phyloP scores from a whole-genome alignment of 208 protist species.

The Porcisia deanei region DNA sequence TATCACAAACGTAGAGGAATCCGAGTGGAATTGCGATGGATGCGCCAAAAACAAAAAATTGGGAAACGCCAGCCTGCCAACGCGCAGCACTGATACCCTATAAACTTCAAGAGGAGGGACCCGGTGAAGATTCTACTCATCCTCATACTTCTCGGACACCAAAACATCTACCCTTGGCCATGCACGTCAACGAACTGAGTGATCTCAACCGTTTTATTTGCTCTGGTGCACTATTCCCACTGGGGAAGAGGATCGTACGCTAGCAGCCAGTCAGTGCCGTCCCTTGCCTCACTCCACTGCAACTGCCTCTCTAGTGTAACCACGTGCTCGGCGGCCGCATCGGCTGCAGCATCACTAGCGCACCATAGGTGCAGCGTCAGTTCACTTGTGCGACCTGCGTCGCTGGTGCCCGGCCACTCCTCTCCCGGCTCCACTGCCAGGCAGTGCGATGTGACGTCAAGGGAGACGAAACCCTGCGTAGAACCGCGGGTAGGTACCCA shows the following conservation, averaged over 20 bases:
- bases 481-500: constrained; percentile 51
- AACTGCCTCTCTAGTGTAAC: constrained; percentile 28
- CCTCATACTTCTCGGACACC: background rate
- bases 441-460: constrained; percentile 45
- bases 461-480: constrained; percentile 29
- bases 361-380: constrained; percentile 41
- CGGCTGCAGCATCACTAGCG: constrained; percentile 13
- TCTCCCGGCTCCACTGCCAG: constrained; percentile 52
- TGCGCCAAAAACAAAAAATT: background rate
- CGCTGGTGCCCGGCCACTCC: constrained; percentile 10
- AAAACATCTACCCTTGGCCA: background rate
- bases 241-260: constrained; percentile 35
- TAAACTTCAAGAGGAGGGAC: background rate
- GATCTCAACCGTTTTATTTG: background rate
- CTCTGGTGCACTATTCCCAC: constrained; percentile 30
- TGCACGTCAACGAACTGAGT: background rate
- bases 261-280: constrained; percentile 22
- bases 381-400: constrained; percentile 27
- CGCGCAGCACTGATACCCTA: no score
- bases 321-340: constrained; percentile 12
- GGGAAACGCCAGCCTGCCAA: background rate
- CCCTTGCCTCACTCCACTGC: constrained; percentile 31
- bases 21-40: background rate
- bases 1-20: background rate
- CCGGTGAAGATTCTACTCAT: background rate